Base-by-base conservation (phyloP, 1,284 basidiomycete species). In the Ceratorhiza oryzae-sativae region DNA sequence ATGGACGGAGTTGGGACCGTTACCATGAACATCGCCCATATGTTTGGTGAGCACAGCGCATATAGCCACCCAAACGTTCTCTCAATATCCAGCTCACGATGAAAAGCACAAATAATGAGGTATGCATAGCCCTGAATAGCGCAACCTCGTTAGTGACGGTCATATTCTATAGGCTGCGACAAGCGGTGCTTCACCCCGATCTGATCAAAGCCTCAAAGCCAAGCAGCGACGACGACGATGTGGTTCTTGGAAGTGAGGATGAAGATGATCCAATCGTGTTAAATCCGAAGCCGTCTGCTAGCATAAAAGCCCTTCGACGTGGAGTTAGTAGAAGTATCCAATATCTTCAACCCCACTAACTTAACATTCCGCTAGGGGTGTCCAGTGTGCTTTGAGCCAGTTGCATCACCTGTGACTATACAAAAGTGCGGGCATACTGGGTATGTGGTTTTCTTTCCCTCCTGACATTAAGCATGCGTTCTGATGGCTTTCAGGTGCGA, bases 11-110 rank as follows among this genome's bases (percentile, higher is more conserved):
- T 89, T 77, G 93, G 93, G 12, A 81, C 90, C 1, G 85, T 94
- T 30, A 88, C 90, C 79, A 93, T 89, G 76, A 95, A 94, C 77
- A 95, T 94, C 78, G 94, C 92, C 0, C 91, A 92, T 76, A 95
- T 96, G 78, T 84, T 96, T 77, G 63, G 63, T 67, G 45, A 67
- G 63, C 20, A 20, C 42, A 23, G 32, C 41, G 30, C 49, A 55
- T 53, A 49, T 39, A 56, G 34, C 25, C 8, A 3, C 13, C 20
- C 18, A 20, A 51, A n/a, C n/a, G 12, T 12, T 5, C 9, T 1
- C 30, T 36, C 8, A 30, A 8, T 25, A 15, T 48, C 23, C 25
- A 4, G 32, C n/a, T 18, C 27, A n/a, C 13, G 41, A 36, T 32
- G 9, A 25, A 9, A 41, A 67, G 93, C 92, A 3, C 94, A 94